phyloP scores from a whole-genome alignment of 257 asterid genomes.

The Hygrophila difformis region DNA sequence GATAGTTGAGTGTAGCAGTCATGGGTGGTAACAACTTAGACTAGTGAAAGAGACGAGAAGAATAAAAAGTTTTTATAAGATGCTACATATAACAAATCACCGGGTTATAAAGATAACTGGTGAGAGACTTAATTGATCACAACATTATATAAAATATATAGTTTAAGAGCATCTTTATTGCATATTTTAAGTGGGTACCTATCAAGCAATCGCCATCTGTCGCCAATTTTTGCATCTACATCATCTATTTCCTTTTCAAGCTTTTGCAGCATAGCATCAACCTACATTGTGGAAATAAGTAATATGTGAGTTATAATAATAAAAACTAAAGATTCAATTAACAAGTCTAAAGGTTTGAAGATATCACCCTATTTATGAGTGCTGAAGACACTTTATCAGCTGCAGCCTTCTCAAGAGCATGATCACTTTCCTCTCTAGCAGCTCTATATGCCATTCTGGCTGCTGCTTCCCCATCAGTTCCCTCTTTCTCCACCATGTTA shows the following conservation, averaged over 20 bases:
- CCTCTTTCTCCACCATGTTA: constrained; percentile 82
- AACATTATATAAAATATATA: constrained; percentile 5
- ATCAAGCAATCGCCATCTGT: constrained; percentile 87
- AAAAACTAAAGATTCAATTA: not conserved
- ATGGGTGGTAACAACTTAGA: constrained; percentile 2
- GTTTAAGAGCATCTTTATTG: constrained; percentile 3
- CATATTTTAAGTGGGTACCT: constrained; percentile 39
- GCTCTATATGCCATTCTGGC: constrained; percentile 79
- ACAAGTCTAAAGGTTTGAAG: not conserved
- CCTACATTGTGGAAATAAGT: constrained; percentile 38
- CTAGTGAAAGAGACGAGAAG: constrained; percentile 3
- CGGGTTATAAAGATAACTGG: constrained; percentile 5
- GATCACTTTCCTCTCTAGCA: constrained; percentile 73
- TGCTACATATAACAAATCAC: too few relatives aligned
- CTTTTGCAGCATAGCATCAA: constrained; percentile 94
- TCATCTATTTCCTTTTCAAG: constrained; percentile 97
- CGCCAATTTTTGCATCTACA: constrained; percentile 91
- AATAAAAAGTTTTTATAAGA: too few relatives aligned
- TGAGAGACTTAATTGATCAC: constrained; percentile 3
- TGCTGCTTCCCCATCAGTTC: constrained; percentile 58
- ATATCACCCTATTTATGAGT: constrained; percentile 69
- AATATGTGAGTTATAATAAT: constrained; percentile 11
- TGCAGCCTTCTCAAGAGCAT: constrained; percentile 45
- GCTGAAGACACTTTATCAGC: constrained; percentile 80
- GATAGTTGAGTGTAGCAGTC: too few relatives aligned